Percentiles rank a stretch among this genome's conserved stretches.
Evolutionary conservation across 1,139 yeast genomes (phyloP).

Genomic region (Pichia sp.): DNA sequence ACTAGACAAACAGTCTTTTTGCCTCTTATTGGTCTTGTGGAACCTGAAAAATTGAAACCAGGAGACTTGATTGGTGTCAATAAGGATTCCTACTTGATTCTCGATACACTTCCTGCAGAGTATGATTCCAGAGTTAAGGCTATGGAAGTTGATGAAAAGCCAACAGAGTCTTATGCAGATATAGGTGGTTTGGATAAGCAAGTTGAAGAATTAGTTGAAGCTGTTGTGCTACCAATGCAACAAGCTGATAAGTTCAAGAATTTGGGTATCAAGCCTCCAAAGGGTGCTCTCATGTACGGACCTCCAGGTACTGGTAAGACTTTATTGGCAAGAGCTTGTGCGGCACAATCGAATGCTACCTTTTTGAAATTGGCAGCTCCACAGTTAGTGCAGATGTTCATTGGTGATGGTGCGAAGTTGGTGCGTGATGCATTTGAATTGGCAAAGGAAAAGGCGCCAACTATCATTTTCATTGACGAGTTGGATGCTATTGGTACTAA

Average conservation of each 20-base stretch:
- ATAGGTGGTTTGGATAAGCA: constrained; percentile 98
- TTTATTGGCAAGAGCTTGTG: constrained; percentile 95
- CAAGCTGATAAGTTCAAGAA: constrained; percentile 94
- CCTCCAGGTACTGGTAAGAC: constrained; percentile 99
- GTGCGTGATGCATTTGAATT: constrained; percentile 98
- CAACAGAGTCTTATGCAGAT: constrained; percentile 93
- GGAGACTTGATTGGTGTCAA: constrained; percentile 97
- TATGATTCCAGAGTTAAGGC: constrained; percentile 97
- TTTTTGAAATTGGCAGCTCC: constrained; percentile 96
- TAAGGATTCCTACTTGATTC: constrained; percentile 87
- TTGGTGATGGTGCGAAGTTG: constrained; percentile 98
- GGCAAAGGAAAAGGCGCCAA: constrained; percentile 97
- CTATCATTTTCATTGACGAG: constrained; percentile 95
- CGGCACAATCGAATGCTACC: constrained; percentile 98
- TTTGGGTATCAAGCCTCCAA: constrained; percentile 93
- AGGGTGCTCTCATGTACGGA: constrained; percentile 98
- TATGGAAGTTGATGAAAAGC: constrained; percentile 99
- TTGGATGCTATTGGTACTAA: constrained; percentile 98
- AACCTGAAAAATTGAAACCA: constrained; percentile 81
- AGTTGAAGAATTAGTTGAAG: constrained; percentile 95
- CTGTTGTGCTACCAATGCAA: constrained; percentile 97
- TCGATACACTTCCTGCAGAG: constrained; percentile 94
- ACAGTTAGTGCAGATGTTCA: constrained; percentile 97
- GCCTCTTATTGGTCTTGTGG: constrained; percentile 94
- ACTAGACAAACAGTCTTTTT: constrained; percentile 96